A percentile compares a stretch with the other conserved stretches of the same genome.
Evolutionary conservation across 306 rosid species (phyloP).

Genomic region (Malus asiatica): DNA sequence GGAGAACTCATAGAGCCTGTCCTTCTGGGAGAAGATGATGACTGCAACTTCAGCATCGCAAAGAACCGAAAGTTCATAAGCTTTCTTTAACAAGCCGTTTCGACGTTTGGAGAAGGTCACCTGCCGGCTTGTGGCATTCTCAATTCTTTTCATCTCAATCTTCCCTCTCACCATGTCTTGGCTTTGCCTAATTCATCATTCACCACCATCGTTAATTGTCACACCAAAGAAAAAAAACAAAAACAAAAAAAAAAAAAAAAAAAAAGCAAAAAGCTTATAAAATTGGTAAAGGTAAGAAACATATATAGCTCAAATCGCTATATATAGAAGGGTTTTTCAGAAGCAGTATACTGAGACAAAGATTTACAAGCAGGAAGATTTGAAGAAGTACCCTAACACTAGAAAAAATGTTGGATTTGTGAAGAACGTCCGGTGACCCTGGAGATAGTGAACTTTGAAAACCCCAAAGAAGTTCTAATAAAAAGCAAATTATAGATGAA

Average conservation of each 20-base stretch:
- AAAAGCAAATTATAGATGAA: background rate
- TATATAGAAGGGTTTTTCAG: background rate
- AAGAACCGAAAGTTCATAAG: slow-evolving; percentile 58
- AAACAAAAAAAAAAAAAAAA: background rate
- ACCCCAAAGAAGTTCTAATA: background rate
- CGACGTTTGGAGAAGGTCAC: slow-evolving; percentile 62
- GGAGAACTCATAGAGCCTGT: slow-evolving; percentile 50
- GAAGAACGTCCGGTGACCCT: background rate
- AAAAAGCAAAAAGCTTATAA: background rate
- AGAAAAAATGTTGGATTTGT: background rate
- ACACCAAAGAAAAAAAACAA: too few relatives aligned
- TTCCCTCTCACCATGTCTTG: slow-evolving; percentile 63
- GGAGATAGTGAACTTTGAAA: background rate
- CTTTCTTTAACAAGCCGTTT: slow-evolving; percentile 59
- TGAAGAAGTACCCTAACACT: background rate
- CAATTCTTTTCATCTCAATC: slow-evolving; percentile 51
- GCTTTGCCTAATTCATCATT: background rate
- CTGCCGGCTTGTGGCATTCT: slow-evolving; percentile 45
- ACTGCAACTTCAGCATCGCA: slow-evolving; percentile 59
- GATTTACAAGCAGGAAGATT: background rate
- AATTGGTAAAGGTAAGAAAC: background rate
- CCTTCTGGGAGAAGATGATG: slow-evolving; percentile 60
- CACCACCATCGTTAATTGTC: background rate
- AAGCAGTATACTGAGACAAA: background rate
- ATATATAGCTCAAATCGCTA: background rate